phyloP scores from a whole-genome alignment of 805 yeast species.

The Candida ortonii region DNA sequence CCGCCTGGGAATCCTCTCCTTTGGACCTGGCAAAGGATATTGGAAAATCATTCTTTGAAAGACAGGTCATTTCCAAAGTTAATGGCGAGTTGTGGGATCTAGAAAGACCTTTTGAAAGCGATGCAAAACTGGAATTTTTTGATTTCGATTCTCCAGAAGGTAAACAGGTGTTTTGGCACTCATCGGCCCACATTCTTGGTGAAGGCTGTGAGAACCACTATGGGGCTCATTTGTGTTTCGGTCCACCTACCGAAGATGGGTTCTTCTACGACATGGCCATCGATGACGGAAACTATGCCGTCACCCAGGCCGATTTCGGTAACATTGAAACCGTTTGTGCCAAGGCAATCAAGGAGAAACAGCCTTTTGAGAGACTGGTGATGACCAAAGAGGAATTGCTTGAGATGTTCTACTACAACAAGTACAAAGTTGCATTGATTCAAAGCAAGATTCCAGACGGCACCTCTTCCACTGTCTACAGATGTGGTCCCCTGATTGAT shows the following conservation, averaged over 20 bases:
- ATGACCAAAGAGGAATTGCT: conserved; percentile 88
- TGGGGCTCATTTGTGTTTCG: conserved; percentile 89
- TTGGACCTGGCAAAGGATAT: conserved; percentile 78
- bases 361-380: conserved; percentile 89
- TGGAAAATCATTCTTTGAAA: conserved; percentile 84
- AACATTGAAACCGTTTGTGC: conserved; percentile 83
- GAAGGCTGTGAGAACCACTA: conserved; percentile 96
- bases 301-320: conserved; percentile 79
- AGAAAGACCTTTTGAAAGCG: conserved; percentile 85
- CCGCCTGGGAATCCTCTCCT: conserved; percentile 88
- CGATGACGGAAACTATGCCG: conserved; percentile 68
- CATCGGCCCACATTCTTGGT: conserved; percentile 96
- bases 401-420: conserved; percentile 92
- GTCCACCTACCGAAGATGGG: conserved; percentile 98
- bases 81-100: conserved; percentile 93
- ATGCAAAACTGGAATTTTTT: conserved; percentile 68
- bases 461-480: conserved; percentile 91
- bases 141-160: conserved; percentile 96
- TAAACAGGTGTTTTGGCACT: conserved; percentile 96
- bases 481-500: conserved; percentile 97
- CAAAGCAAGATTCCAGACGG: conserved; percentile 91
- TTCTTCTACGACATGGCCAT: conserved; percentile 95
- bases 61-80: conserved; percentile 87
- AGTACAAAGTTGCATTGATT: conserved; percentile 88
- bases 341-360: conserved; percentile 90